phyloP scores from a whole-genome alignment of 768 basidiomycete genomes.

The Terana coerulea region DNA sequence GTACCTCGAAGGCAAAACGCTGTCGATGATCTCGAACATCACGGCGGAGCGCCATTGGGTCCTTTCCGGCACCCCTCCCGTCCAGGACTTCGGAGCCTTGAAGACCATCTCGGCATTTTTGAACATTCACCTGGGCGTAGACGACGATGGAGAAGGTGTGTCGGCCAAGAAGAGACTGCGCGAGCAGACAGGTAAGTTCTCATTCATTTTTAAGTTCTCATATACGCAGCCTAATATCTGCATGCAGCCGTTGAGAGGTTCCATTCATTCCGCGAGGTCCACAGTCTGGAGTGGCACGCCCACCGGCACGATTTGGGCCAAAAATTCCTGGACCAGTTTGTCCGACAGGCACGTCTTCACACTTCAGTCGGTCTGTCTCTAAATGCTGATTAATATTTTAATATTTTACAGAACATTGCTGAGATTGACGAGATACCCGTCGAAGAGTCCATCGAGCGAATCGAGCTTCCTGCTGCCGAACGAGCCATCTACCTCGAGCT shows the following conservation, averaged over 20 bases:
- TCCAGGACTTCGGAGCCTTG: conserved; percentile 84
- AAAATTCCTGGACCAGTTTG: conserved; percentile 73
- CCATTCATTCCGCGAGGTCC: conserved; percentile 95
- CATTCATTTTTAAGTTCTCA: neutral
- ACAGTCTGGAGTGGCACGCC: conserved; percentile 88
- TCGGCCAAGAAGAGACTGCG: conserved; percentile 75
- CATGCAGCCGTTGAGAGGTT: conserved; percentile 79
- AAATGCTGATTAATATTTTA: too few species aligned
- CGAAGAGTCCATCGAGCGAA: conserved; percentile 54
- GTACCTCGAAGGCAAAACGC: conserved; percentile 78
- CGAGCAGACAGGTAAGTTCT: conserved; percentile 72
- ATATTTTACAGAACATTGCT: conserved; percentile 74
- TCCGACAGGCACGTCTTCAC: conserved; percentile 63
- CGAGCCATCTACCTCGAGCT: conserved; percentile 93
- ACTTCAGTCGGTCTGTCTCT: too few species aligned
- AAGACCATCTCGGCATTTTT: conserved; percentile 90
- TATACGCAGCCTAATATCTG: conserved; percentile 16
- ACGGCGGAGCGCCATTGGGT: conserved; percentile 87
- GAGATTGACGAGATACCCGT: conserved; percentile 96
- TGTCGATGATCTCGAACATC: conserved; percentile 72
- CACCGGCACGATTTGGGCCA: conserved; percentile 84
- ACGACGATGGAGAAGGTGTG: conserved; percentile 80
- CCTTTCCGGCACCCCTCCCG: conserved; percentile 93
- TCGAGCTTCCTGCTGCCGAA: conserved; percentile 86
- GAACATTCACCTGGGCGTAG: conserved; percentile 85